Evolutionary conservation across 2,329 filamentous ascomycete genomes (phyloP).

Genomic region (Epichloe glyceriae): DNA sequence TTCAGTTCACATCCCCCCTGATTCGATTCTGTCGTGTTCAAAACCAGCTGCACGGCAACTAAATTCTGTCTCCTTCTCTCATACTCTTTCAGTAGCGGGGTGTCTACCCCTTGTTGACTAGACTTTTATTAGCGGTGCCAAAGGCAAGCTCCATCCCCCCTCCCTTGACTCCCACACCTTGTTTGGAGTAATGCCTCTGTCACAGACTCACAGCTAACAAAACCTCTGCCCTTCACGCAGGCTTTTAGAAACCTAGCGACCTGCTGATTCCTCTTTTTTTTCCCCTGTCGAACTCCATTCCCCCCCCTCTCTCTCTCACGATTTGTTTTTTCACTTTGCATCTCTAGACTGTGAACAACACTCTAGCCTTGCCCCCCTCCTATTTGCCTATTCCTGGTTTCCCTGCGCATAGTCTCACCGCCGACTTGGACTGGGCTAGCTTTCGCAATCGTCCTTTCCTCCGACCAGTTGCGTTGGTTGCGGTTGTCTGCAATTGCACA

Average conservation of each 20-base stretch:
- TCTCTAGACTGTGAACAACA: neutral
- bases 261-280: constrained; percentile 3
- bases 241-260: neutral
- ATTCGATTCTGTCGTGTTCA: neutral
- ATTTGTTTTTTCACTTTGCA: neutral
- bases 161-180: constrained; percentile 1
- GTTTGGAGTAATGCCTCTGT: neutral
- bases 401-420: neutral
- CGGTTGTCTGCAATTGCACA: neutral
- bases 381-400: neutral
- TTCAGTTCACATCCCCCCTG: neutral
- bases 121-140: constrained; percentile 1
- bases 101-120: constrained; percentile 5
- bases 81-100: neutral
- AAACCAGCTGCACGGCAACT: neutral
- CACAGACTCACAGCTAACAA: constrained; percentile 1
- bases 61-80: constrained; percentile 3
- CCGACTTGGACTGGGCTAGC: neutral
- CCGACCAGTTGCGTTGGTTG: neutral
- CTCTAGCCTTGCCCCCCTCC: neutral
- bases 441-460: neutral
- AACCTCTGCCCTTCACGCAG: constrained; percentile 4
- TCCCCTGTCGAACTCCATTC: neutral
- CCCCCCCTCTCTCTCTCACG: neutral
- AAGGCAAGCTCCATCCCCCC: constrained; percentile 2